Evolutionary conservation across 768 basidiomycete genomes (phyloP).

Genomic region (Psilocybe sp.): DNA sequence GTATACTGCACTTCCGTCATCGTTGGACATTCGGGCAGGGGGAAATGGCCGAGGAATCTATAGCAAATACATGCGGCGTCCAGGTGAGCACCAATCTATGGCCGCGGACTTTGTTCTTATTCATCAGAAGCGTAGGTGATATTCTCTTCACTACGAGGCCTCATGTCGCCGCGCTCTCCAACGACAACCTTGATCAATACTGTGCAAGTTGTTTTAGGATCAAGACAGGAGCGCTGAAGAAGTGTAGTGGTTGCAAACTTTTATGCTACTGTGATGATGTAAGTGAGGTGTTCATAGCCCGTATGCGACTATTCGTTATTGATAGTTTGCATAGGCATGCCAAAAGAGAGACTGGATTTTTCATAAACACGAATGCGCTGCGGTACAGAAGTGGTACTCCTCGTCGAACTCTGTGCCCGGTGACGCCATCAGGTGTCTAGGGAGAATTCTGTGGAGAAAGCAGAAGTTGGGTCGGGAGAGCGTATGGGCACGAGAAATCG

Average conservation of each 20-base stretch:
- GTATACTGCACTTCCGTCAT: slow-evolving; percentile 16
- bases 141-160: slow-evolving; percentile 57
- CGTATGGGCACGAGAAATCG: slow-evolving; percentile 65
- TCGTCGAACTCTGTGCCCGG: slow-evolving; percentile 57
- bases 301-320: not conserved
- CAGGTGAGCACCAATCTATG: slow-evolving; percentile 15
- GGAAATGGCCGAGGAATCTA: slow-evolving; percentile 22
- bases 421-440: slow-evolving; percentile 80
- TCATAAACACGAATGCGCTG: slow-evolving; percentile 79
- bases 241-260: slow-evolving; percentile 72
- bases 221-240: slow-evolving; percentile 41
- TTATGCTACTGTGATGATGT: slow-evolving; percentile 79
- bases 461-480: slow-evolving; percentile 52
- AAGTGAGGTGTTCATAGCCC: slow-evolving; percentile 21
- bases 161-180: slow-evolving; percentile 64
- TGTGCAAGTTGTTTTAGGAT: slow-evolving; percentile 68
- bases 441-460: slow-evolving; percentile 66
- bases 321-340: slow-evolving; percentile 44
- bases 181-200: slow-evolving; percentile 50
- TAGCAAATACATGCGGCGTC: slow-evolving; percentile 14
- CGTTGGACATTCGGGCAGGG: slow-evolving; percentile 16
- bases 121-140: slow-evolving; percentile 44
- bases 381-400: slow-evolving; percentile 56
- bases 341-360: slow-evolving; percentile 70
- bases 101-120: not conserved